Evolutionary conservation across 495 filamentous ascomycete species (phyloP), one percentile per base, ranked within the genome.

Genomic region (Trichocladium antarcticum): DNA sequence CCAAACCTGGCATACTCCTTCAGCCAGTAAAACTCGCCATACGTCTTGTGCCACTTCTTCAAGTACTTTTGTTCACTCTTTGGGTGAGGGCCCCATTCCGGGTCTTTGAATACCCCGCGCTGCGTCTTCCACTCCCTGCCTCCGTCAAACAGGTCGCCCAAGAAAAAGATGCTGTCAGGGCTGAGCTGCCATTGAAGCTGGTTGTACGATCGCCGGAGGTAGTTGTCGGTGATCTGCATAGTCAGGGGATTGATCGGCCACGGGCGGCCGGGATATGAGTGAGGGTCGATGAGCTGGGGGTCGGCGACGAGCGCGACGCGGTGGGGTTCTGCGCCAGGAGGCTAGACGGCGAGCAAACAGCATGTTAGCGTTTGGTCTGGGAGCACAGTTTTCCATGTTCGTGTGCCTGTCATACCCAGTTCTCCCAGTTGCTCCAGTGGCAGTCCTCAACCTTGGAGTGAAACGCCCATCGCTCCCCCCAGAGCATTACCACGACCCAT

Each of bases 251-350:
- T 85, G 5, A 97, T 65, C 15, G 87, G 83, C 86, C 89, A 92
- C 34, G 92, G 92, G 35, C 93, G 84, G 40, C 84, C 92, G 15
- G 92, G 85, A 62, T 99, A 97, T 12, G 88, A 92, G 62, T 99
- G 92, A 24, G 90, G 87, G 67, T 99, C 93, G 57, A 95, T 87
- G 29, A 99, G 74, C 63, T 99, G 93, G n/a, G 93, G 93, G 61
- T 99, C 93, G 34, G 93, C 89, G 49, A 99, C 72, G 57, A 99
- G 83, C 43, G 83, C 77, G 47, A 96, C 72, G 60, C 83, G 87
- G 66, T 97, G 88, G 2, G 93, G 93, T 21, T 72, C 76, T 16
- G 88, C 87, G 52, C 70, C 77, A 53, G 70, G 60, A 49, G 87
- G 86, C 92, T 95, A 45, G 35, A 42, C 1, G 28, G 24, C n/a